Evolutionary conservation across 129 eudicot genomes (phyloP).

Genomic region (Tanacetum coccineum): DNA sequence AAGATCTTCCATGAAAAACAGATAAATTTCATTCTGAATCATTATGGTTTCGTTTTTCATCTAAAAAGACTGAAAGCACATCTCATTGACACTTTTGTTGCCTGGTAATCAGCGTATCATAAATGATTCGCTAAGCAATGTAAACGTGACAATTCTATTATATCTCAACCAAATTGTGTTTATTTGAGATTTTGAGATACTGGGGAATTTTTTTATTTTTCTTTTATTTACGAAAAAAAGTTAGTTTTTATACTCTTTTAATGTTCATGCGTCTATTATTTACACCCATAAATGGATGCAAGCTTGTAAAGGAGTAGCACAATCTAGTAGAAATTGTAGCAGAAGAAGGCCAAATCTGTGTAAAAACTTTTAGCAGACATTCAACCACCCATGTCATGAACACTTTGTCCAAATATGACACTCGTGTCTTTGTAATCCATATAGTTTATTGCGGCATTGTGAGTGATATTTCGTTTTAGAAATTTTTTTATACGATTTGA

Average conservation of each 20-base stretch:
- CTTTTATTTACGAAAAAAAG: slow-evolving; percentile 6
- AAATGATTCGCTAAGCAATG: background rate
- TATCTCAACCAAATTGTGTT: background rate
- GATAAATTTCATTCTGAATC: background rate
- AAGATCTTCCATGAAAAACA: slow-evolving; percentile 1
- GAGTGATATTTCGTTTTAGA: background rate
- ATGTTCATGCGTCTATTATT: slow-evolving; percentile 16
- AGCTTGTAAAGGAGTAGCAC: slow-evolving; percentile 34
- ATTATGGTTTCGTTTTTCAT: background rate
- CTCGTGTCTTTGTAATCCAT: background rate
- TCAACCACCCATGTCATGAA: slow-evolving; percentile 27
- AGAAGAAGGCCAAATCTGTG: slow-evolving; percentile 22
- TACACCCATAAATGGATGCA: slow-evolving; percentile 11
- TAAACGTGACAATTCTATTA: background rate
- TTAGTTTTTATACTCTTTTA: background rate
- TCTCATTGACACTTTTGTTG: too few relatives aligned
- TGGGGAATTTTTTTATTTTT: slow-evolving; percentile 1
- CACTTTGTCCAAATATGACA: slow-evolving; percentile 16
- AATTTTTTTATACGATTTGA: background rate
- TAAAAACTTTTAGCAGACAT: slow-evolving; percentile 24
- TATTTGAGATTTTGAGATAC: background rate
- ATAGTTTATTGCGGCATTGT: background rate
- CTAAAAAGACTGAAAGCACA: too few relatives aligned
- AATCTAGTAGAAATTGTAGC: slow-evolving; percentile 12
- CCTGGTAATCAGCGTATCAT: too few relatives aligned